Conservation (phyloP, 2,329 filamentous ascomycete genomes). For the Xylaria hypoxylon region DNA sequence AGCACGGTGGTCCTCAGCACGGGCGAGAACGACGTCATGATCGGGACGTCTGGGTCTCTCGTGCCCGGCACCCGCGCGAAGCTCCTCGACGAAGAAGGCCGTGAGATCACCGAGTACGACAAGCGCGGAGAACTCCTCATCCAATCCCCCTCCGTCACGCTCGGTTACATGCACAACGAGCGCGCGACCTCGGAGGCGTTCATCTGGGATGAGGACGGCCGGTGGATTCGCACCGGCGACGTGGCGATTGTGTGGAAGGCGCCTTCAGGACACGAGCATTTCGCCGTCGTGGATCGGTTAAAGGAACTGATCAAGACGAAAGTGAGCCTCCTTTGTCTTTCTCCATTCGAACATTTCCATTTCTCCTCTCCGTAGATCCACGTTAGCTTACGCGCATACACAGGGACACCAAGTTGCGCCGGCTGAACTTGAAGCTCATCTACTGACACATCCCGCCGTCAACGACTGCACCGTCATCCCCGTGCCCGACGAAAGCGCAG, state of each 20-base stretch:
- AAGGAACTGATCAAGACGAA: conserved; percentile 66
- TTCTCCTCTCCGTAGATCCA: neutral
- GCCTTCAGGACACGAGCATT: conserved; percentile 77
- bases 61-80: conserved; percentile 73
- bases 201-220: conserved; percentile 70
- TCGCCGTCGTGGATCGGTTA: conserved; percentile 83
- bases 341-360: neutral
- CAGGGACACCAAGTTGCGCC: conserved; percentile 84
- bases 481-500: conserved; percentile 70
- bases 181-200: conserved; percentile 87
- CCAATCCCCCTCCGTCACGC: conserved; percentile 78
- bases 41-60: conserved; percentile 78
- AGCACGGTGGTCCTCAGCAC: conserved; percentile 75
- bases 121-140: conserved; percentile 84
- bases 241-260: conserved; percentile 77
- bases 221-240: conserved; percentile 88
- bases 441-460: conserved; percentile 80
- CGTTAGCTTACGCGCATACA: neutral
- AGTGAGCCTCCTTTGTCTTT: conserved; percentile 46
- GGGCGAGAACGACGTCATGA: conserved; percentile 71
- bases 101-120: conserved; percentile 73
- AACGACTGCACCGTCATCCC: conserved; percentile 83
- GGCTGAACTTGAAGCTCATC: conserved; percentile 83
- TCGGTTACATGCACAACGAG: conserved; percentile 90
- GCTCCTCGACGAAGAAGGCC: conserved; percentile 74